Conservation (phyloP, 2,329 filamentous ascomycete genomes). For the Fusarium coicis region DNA sequence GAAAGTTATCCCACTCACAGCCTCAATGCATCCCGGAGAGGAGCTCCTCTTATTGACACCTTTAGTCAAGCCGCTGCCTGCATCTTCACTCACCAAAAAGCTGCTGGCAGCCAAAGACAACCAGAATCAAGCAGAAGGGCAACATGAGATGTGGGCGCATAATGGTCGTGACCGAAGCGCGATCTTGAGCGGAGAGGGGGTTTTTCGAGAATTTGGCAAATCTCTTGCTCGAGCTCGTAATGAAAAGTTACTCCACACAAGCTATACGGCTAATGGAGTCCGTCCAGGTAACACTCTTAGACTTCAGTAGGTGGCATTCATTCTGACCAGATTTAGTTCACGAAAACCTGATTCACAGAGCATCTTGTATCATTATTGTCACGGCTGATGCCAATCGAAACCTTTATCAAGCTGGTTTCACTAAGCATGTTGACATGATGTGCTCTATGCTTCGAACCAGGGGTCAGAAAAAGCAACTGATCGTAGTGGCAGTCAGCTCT, state of each 20-base stretch:
- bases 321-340: conserved; percentile 66
- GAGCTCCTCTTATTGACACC: conserved; percentile 91
- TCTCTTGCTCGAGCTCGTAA: conserved; percentile 87
- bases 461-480: conserved; percentile 86
- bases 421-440: conserved; percentile 96
- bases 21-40: conserved; percentile 83
- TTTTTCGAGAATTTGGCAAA: conserved; percentile 89
- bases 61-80: conserved; percentile 89
- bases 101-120: conserved; percentile 66
- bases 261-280: conserved; percentile 93
- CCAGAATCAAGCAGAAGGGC: conserved; percentile 48
- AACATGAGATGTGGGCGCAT: conserved; percentile 68
- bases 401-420: conserved; percentile 92
- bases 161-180: conserved; percentile 62
- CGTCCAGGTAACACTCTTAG: conserved; percentile 66
- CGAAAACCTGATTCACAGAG: conserved; percentile 89
- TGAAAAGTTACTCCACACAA: conserved; percentile 90
- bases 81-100: conserved; percentile 82
- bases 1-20: conserved; percentile 82
- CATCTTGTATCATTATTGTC: conserved; percentile 87
- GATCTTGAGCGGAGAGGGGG: conserved; percentile 91
- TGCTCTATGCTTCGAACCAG: conserved; percentile 83
- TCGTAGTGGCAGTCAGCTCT: conserved; percentile 93
- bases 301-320: no score
- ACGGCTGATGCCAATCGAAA: conserved; percentile 96